Base-by-base conservation (phyloP, 345 rosid genomes). In the Capsella bursapastoris region DNA sequence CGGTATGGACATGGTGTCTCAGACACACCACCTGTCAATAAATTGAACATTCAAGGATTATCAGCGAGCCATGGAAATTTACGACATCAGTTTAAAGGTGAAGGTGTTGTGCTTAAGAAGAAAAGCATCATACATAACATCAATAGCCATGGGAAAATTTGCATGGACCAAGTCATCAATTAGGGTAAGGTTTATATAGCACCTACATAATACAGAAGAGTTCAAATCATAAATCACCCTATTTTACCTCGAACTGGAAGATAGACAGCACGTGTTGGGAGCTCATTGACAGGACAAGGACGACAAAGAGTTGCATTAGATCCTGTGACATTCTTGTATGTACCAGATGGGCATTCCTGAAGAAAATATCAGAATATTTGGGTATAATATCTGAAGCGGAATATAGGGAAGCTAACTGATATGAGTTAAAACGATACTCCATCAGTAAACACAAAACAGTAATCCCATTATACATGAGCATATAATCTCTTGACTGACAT, bases 281-380 rank as follows among this genome's bases (percentile, higher is more conserved):
- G 90, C 82, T 90, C 96, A 63, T 76, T 6, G 52, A 81, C 73
- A 65, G 98, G 97, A 70, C 98, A 94, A 43, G 64, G 82, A 73
- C 25, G 89, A 77, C 98, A 94, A 71, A 94, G 97, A 62, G 88
- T 76, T 43, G 70, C 64, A 73, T 88, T 89, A 63, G 97, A 91
- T 72, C 98, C 98, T 67, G 81, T 85, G 43, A 84, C 88, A 64
- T 91, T 91, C 84, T 93, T 93, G 71, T 79, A 91, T 37, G 98
- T 91, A 62, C 98, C 98, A 79, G 75, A 66, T 61, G 97, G 98
- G 76, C 98, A 94, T 85, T 94, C 98, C 98, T 89, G 84, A 70
- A 85, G 77, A 75, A 71, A 51, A 52, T 2, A 57, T 14, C 52
- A 52, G 32, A 76, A 66, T 5, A 50, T 22, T 50, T 32, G 35